These are phyloP conservation scores for Cerrena zonata DNA, from an alignment of 1,284 basidiomycete genomes.

Conservation along the genomic window DNA sequence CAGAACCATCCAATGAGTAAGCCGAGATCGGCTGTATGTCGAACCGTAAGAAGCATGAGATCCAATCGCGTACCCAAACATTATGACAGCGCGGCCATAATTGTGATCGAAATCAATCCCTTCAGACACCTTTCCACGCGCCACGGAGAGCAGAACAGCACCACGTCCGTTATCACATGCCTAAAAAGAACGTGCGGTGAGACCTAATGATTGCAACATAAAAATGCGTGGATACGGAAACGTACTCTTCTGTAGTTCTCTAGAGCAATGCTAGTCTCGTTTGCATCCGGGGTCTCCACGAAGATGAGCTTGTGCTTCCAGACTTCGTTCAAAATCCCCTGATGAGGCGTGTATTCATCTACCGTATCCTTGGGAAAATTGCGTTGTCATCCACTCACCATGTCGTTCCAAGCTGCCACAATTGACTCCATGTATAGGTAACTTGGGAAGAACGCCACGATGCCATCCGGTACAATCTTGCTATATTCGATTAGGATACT, in stretches of 20 bases:
- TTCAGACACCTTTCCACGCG: conserved; percentile 98
- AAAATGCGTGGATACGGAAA: conserved; percentile 6
- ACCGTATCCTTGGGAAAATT: neutral
- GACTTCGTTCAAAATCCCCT: conserved; percentile 98
- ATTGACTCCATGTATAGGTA: conserved; percentile 99
- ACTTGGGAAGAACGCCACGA: conserved; percentile 98
- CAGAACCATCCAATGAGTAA: neutral
- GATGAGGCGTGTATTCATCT: conserved; percentile 10
- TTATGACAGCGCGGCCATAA: conserved; percentile 97
- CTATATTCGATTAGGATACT: conserved; percentile 97
- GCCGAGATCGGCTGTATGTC: neutral
- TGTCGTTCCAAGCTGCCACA: conserved; percentile 99
- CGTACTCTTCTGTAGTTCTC: conserved; percentile 92
- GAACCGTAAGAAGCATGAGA: conserved; percentile 1
- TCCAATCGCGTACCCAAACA: conserved; percentile 77
- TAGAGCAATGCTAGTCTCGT: conserved; percentile 95
- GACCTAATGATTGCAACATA: neutral
- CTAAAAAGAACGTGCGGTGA: conserved; percentile 33
- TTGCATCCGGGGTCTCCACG: conserved; percentile 98
- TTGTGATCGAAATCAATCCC: conserved; percentile 99
- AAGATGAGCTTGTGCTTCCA: conserved; percentile 99
- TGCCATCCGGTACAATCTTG: conserved; percentile 97
- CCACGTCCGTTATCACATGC: conserved; percentile 99
- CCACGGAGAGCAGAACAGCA: conserved; percentile 93
- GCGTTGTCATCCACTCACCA: conserved; percentile 55